A percentile compares a stretch with the other conserved stretches of the same genome.
Conservation (phyloP, 148 eudicot genomes). For the Selenicereus undatus region DNA sequence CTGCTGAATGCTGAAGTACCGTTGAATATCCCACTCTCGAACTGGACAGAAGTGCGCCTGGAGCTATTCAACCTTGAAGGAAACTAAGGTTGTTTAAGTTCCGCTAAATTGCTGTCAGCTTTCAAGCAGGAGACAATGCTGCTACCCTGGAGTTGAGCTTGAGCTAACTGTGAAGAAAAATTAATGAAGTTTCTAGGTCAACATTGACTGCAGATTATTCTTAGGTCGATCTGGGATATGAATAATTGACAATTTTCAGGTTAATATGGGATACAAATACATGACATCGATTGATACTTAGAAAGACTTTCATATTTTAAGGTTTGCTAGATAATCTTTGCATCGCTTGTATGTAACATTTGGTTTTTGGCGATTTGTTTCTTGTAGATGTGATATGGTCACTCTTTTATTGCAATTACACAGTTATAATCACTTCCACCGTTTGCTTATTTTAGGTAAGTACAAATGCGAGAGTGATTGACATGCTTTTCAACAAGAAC, state of each 20-base stretch:
- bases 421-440: no score
- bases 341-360: background rate
- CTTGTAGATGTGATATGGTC: no score
- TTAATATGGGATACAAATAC: background rate
- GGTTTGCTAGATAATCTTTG: background rate
- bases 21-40: background rate
- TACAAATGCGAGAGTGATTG: no score
- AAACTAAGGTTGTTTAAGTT: background rate
- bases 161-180: background rate
- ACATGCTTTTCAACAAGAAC: no score
- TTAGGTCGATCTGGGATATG: background rate
- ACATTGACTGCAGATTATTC: background rate
- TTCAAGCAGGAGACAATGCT: background rate
- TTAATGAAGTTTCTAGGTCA: background rate
- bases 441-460: no score
- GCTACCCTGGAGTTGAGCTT: background rate
- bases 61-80: background rate
- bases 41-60: background rate
- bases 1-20: background rate
- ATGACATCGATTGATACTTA: background rate
- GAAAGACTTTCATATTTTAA: background rate
- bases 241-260: background rate
- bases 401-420: no score
- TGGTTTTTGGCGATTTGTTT: no score
- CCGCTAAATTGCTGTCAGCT: slow-evolving; percentile 1